phyloP scores from a whole-genome alignment of 2,329 filamentous ascomycete genomes.

The Diaporthe citri region DNA sequence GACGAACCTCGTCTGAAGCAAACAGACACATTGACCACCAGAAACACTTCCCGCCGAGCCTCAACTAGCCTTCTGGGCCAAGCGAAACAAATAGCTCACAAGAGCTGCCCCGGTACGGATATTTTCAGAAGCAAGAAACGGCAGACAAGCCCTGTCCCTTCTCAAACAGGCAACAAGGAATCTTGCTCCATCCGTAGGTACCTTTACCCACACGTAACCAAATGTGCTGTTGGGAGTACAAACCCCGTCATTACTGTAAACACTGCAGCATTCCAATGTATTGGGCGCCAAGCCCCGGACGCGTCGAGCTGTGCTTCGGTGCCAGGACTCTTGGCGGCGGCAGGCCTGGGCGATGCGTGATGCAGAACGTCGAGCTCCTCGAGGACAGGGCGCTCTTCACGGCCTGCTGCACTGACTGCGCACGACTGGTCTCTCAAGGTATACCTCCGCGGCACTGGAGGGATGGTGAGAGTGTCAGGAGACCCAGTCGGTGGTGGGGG shows the following conservation, averaged over 20 bases:
- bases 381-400: slow-evolving; percentile 10
- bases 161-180: neutral
- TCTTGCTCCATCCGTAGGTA: neutral
- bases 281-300: neutral
- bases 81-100: slow-evolving; percentile 14
- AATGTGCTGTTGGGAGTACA: slow-evolving; percentile 30
- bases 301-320: slow-evolving; percentile 27
- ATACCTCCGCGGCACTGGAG: neutral
- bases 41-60: slow-evolving; percentile 1
- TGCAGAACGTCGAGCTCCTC: neutral
- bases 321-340: neutral
- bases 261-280: slow-evolving; percentile 27
- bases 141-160: neutral
- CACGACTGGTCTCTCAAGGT: neutral
- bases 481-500: neutral
- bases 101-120: neutral
- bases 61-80: neutral
- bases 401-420: slow-evolving; percentile 30
- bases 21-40: slow-evolving; percentile 20
- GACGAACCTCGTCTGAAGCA: slow-evolving; percentile 32
- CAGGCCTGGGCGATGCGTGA: slow-evolving; percentile 5
- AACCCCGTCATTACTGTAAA: slow-evolving; percentile 14
- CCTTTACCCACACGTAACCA: neutral
- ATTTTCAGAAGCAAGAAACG: slow-evolving; percentile 5
- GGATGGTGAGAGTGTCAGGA: neutral